Base-by-base conservation (phyloP, 768 basidiomycete species). In the Boletus subparvulus region DNA sequence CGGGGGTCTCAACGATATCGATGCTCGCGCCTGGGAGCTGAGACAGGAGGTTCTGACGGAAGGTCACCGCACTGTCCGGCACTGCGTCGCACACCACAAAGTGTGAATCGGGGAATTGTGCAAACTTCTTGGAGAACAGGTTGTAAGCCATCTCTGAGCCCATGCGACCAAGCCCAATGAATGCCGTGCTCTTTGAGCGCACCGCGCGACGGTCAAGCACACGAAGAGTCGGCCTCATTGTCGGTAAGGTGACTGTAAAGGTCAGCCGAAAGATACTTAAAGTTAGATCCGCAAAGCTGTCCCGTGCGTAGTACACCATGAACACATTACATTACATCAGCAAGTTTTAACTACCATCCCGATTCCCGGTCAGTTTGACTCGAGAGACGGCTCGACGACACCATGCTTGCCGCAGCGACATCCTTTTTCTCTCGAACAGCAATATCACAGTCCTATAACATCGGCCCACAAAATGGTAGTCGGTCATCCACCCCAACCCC, bases 81-180 rank as follows among this genome's bases (percentile, higher is more conserved):
- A 85, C 67, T 12, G 86, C 86, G 68, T 95, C 92, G 72, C 89
- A 94, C 33, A 95, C 83, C 19, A 90, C 80, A 65, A 94, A 91
- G 26, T 72, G 80, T 43, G 81, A 68, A 14, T 85, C 80, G n/a
- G 70, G 59, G 39, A 75, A 71, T 42, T 81, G 74, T n/a, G 79
- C 76, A 55, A 83, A 75, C 60, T 81, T 80, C 70, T 90, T 91
- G 0, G 86, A 85, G 75, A 93, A 91, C 48, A 94, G 80, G 71
- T 94, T 94, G 71, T 78, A 80, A 14, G 85, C 82, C 93, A 94
- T 94, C 70, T 92, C 87, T 43, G 83, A 84, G 41, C 92, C 92
- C 92, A 95, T 94, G 43, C 86, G 81, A 40, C 92, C 92, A 13
- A 95, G 82, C 10, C 93, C 92, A 50, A 95, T 87, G 75, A 95